Conservation (phyloP, 2,329 filamentous ascomycete species). For the Scedosporium boydii region DNA sequence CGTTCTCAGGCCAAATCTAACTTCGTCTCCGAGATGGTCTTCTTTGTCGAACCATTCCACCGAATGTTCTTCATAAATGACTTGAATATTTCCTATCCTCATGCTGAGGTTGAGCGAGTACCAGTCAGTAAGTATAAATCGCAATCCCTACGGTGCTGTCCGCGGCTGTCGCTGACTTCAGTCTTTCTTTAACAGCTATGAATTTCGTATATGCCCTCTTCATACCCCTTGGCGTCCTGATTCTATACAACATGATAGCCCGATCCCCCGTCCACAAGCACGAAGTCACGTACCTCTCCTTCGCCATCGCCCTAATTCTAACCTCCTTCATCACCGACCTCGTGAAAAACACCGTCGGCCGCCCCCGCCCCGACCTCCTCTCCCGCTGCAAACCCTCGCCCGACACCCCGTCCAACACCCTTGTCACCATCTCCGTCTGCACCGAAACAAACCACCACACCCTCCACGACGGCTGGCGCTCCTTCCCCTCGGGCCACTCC, state of each 20-base stretch:
- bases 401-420: constrained; percentile 35
- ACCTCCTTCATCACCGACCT: constrained; percentile 79
- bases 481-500: constrained; percentile 72
- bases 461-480: constrained; percentile 76
- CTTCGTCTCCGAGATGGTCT: constrained; percentile 14
- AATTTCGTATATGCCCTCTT: constrained; percentile 72
- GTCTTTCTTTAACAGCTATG: constrained; percentile 38
- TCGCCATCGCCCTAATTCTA: constrained; percentile 67
- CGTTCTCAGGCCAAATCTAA: not conserved
- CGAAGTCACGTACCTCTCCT: constrained; percentile 75
- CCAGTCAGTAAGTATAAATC: constrained; percentile 51
- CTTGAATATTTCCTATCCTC: constrained; percentile 73
- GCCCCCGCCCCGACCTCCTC: constrained; percentile 54
- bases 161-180: not conserved
- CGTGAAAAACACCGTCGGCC: constrained; percentile 79
- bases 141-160: not conserved
- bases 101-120: constrained; percentile 76
- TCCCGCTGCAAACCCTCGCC: constrained; percentile 68
- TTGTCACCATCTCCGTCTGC: constrained; percentile 61
- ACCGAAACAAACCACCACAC: constrained; percentile 59
- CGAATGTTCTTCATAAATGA: constrained; percentile 90
- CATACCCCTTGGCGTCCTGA: constrained; percentile 58
- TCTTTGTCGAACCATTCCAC: constrained; percentile 69
- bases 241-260: constrained; percentile 53
- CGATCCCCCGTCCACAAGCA: constrained; percentile 65